phyloP scores from a whole-genome alignment of 257 asterid species.

The Solanum etuberosum region DNA sequence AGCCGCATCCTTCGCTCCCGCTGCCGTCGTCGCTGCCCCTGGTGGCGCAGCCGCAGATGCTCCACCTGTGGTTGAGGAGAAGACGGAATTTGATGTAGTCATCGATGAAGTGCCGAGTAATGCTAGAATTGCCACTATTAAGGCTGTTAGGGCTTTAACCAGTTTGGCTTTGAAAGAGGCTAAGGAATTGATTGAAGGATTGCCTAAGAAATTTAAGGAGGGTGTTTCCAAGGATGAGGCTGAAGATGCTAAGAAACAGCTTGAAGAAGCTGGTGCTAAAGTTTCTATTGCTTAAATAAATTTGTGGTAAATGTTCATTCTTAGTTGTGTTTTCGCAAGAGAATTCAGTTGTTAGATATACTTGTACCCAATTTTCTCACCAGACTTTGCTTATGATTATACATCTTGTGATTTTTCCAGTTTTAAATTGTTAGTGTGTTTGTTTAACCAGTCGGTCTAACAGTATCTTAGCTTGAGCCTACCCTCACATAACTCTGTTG shows the following conservation, averaged over 20 bases:
- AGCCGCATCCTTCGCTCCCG: slow-evolving; percentile 83
- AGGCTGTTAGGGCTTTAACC: slow-evolving; percentile 78
- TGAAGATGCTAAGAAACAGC: slow-evolving; percentile 91
- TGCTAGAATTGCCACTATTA: slow-evolving; percentile 66
- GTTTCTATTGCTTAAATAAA: slow-evolving; percentile 31
- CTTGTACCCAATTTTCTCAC: neutral
- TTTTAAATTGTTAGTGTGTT: neutral
- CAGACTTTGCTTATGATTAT: neutral
- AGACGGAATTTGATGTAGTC: slow-evolving; percentile 80
- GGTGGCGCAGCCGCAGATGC: slow-evolving; percentile 25
- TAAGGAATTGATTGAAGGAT: slow-evolving; percentile 79
- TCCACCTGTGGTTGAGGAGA: slow-evolving; percentile 68
- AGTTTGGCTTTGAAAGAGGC: slow-evolving; percentile 80
- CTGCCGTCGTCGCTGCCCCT: slow-evolving; percentile 34
- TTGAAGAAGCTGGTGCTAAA: slow-evolving; percentile 82
- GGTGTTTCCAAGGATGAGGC: slow-evolving; percentile 83
- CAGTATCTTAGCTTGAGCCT: neutral
- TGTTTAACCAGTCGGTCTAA: neutral
- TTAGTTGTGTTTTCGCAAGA: neutral
- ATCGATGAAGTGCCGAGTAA: slow-evolving; percentile 87
- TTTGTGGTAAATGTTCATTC: neutral
- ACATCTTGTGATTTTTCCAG: neutral
- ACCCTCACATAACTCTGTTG: neutral
- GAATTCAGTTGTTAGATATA: neutral
- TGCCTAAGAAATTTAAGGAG: slow-evolving; percentile 90